Evolutionary conservation across 2,329 filamentous ascomycete genomes (phyloP), one percentile per base, ranked within the genome.

Genomic region (Botrytis hyacinthi): DNA sequence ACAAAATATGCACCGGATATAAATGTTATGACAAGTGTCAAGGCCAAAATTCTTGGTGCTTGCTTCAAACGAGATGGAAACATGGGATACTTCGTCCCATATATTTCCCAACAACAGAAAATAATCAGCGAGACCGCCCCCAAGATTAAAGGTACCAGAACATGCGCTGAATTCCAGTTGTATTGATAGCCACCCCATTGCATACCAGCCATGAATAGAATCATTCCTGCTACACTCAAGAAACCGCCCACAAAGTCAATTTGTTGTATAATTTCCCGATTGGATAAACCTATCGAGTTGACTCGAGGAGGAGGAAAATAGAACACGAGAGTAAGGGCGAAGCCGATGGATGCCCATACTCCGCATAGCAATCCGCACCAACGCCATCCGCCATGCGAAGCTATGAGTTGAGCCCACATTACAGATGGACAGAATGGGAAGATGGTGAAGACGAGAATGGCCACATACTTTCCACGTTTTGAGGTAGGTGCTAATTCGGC

Each of bases 401-500:
- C 83, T 73, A 87, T 86, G 46, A 90, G 82, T 77, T 91, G 89
- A 54, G 83, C 88, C 83, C 86, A 91, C 4, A 91, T 81, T 0
- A 89, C 87, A 0, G 87, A 87, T 0, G 89, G 88, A 73, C 86
- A 88, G 78, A 90, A 91, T 0, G 88, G 88, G 1, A 89, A 71
- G 73, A 91, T 90, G 44, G 87, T 89, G 78, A 90, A 86, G 44
- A 90, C 85, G 10, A 91, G 81, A 3, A 86, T 79, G 8, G 87
- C 86, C n/a, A 90, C 87, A 75, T 91, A 91, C 78, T 85, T 86
- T 46, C 76, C 90, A 66, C 91, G 87, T 80, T 91, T 88, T n/a
- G 86, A 84, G 29, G 88, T 88, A 1, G 91, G 91, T 0, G 89
- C 91, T 74, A 93, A 84, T 79, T 93, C 91, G 5, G 89, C 88